Conservation (phyloP, 106 monocot species). For the Ottelia alismoides region DNA sequence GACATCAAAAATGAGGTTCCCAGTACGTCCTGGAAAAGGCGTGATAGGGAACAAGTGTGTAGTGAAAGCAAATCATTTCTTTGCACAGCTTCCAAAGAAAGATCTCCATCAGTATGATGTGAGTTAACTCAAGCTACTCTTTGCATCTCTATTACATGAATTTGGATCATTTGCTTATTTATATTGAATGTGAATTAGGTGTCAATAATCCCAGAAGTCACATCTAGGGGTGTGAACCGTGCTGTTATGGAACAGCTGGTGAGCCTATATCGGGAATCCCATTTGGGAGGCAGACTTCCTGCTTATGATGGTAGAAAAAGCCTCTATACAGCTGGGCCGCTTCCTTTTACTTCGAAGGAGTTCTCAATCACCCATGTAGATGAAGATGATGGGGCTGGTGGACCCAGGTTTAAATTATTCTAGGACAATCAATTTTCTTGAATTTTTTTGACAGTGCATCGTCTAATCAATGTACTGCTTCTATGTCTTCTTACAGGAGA, state of each 20-base stretch:
- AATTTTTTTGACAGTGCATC: no score
- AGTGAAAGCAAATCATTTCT: conserved; percentile 91
- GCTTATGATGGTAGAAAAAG: conserved; percentile 94
- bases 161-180: no score
- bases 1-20: conserved; percentile 64
- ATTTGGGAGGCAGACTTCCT: conserved; percentile 77
- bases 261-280: conserved; percentile 28
- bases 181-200: no score
- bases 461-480: no score
- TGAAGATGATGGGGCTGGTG: conserved; percentile 46
- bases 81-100: conserved; percentile 69
- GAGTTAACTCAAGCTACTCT: no score
- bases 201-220: conserved; percentile 65
- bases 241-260: conserved; percentile 75
- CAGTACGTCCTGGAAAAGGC: conserved; percentile 74
- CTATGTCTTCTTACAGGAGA: no score
- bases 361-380: conserved; percentile 66
- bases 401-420: conserved; percentile 27
- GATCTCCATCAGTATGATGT: conserved; percentile 92
- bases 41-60: conserved; percentile 43
- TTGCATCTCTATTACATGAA: no score
- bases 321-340: conserved; percentile 75
- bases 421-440: background rate
- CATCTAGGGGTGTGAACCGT: conserved; percentile 68
- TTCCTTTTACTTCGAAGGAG: conserved; percentile 57